Percentiles rank a stretch among this genome's conserved stretches.
These are phyloP conservation scores for Stemphylium beticola DNA, from an alignment of 2,329 filamentous ascomycete species.

Conservation along the genomic window DNA sequence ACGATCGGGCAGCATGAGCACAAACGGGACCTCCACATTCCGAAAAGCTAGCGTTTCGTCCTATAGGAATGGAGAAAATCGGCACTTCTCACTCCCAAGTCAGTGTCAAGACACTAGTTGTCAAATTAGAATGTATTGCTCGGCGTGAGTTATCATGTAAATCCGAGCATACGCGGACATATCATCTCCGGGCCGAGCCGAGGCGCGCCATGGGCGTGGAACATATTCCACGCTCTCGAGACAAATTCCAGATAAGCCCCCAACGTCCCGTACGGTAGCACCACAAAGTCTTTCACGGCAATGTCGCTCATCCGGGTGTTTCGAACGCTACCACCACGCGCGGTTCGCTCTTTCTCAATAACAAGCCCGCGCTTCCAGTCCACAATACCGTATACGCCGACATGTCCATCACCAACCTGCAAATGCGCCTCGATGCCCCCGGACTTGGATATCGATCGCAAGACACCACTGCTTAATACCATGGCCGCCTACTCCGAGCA, in stretches of 20 bases:
- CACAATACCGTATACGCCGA: slow-evolving; percentile 31
- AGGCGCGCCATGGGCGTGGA: slow-evolving; percentile 8
- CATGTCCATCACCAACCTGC: slow-evolving; percentile 79
- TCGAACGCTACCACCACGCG: background rate
- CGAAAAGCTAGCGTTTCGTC: too few species aligned
- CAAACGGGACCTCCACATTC: too few species aligned
- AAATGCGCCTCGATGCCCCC: slow-evolving; percentile 70
- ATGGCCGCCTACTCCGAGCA: slow-evolving; percentile 83
- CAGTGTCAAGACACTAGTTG: too few species aligned
- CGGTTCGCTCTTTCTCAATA: slow-evolving; percentile 13
- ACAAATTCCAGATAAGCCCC: background rate
- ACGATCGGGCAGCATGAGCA: too few species aligned
- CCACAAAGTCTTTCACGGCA: background rate
- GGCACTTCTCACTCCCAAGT: too few species aligned
- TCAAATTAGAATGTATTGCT: too few species aligned
- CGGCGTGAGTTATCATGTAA: background rate
- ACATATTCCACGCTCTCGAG: slow-evolving; percentile 3
- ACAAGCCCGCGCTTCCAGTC: slow-evolving; percentile 10
- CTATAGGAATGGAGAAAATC: too few species aligned
- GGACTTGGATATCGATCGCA: slow-evolving; percentile 76
- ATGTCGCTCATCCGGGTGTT: slow-evolving; percentile 8
- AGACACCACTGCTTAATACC: slow-evolving; percentile 72
- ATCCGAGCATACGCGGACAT: slow-evolving; percentile 2
- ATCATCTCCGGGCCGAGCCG: background rate
- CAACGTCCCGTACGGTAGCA: background rate